Conservation (phyloP, 495 filamentous ascomycete species). For the Penicillium egyptiacum region DNA sequence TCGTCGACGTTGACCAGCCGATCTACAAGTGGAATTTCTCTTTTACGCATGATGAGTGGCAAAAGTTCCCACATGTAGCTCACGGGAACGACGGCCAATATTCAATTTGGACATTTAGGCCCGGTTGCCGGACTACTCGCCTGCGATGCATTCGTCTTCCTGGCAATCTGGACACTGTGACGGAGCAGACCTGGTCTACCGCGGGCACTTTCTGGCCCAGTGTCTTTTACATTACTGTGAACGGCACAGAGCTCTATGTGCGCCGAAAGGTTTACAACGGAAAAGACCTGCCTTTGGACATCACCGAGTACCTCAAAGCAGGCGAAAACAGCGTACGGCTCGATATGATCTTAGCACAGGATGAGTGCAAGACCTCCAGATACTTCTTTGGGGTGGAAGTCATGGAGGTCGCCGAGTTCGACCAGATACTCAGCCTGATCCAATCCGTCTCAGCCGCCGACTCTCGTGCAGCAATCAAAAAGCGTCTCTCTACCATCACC, state of each 20-base stretch:
- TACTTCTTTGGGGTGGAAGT: conserved; percentile 65
- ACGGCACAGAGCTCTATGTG: conserved; percentile 55
- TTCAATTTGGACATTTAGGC: conserved; percentile 19
- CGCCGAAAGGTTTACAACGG: conserved; percentile 66
- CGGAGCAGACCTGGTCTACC: conserved; percentile 57
- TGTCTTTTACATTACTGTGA: conserved; percentile 68
- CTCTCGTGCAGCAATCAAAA: conserved; percentile 37
- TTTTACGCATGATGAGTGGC: conserved; percentile 16
- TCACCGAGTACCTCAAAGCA: conserved; percentile 53
- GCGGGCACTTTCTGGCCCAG: conserved; percentile 70
- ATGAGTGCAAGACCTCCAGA: conserved; percentile 32
- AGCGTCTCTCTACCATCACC: conserved; percentile 36
- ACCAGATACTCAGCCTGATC: conserved; percentile 46
- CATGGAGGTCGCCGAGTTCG: conserved; percentile 54
- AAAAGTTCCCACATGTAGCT: conserved; percentile 22
- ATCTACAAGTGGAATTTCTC: conserved; percentile 34
- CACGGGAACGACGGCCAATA: conserved; percentile 12
- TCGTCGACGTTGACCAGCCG: conserved; percentile 25
- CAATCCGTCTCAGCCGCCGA: conserved; percentile 27
- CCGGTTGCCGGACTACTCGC: conserved; percentile 39
- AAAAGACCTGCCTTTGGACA: conserved; percentile 73
- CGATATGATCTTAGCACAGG: conserved; percentile 44
- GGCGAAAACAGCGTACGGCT: conserved; percentile 62
- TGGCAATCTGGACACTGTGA: conserved; percentile 8
- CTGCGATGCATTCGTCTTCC: conserved; percentile 42